A percentile compares a stretch with the other conserved stretches of the same genome.
phyloP scores from a whole-genome alignment of 768 basidiomycete genomes.

The Suillus alpinus region DNA sequence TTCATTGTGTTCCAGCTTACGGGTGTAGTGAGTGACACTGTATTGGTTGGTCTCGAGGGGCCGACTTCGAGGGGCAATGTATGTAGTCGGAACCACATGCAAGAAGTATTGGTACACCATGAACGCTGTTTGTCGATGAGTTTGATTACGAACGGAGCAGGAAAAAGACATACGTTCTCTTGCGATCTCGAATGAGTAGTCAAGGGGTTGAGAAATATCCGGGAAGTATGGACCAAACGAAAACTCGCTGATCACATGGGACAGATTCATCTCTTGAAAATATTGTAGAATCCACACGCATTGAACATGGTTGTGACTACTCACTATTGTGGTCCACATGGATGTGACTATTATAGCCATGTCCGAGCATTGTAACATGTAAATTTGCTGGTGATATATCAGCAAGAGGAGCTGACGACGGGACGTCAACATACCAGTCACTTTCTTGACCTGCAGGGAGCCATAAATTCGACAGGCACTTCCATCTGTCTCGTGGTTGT shows the following conservation, averaged over 20 bases:
- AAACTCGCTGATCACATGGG: slow-evolving; percentile 94
- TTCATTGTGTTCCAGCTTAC: slow-evolving; percentile 66
- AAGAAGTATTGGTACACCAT: slow-evolving; percentile 93
- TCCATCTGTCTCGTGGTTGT: slow-evolving; percentile 63
- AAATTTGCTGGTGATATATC: slow-evolving; percentile 62
- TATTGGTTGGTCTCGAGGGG: slow-evolving; percentile 83
- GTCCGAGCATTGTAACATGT: slow-evolving; percentile 92
- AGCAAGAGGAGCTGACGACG: background rate
- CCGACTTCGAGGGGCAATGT: slow-evolving; percentile 66
- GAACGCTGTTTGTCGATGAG: slow-evolving; percentile 52
- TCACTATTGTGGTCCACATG: slow-evolving; percentile 85
- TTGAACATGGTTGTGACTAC: slow-evolving; percentile 27
- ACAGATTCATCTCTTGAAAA: slow-evolving; percentile 85
- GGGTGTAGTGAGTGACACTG: slow-evolving; percentile 90
- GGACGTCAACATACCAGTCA: slow-evolving; percentile 58
- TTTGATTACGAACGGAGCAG: slow-evolving; percentile 3
- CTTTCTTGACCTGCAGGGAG: slow-evolving; percentile 79
- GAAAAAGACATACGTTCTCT: slow-evolving; percentile 52
- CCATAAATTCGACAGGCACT: slow-evolving; percentile 88
- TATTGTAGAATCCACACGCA: background rate
- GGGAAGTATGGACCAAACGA: slow-evolving; percentile 97
- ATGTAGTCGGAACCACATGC: slow-evolving; percentile 93
- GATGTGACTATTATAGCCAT: slow-evolving; percentile 84
- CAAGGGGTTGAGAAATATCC: slow-evolving; percentile 90
- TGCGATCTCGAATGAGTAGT: slow-evolving; percentile 80